These are phyloP conservation scores for Acidiella bohemica DNA, from an alignment of 495 filamentous ascomycete species.

Conservation along the genomic window DNA sequence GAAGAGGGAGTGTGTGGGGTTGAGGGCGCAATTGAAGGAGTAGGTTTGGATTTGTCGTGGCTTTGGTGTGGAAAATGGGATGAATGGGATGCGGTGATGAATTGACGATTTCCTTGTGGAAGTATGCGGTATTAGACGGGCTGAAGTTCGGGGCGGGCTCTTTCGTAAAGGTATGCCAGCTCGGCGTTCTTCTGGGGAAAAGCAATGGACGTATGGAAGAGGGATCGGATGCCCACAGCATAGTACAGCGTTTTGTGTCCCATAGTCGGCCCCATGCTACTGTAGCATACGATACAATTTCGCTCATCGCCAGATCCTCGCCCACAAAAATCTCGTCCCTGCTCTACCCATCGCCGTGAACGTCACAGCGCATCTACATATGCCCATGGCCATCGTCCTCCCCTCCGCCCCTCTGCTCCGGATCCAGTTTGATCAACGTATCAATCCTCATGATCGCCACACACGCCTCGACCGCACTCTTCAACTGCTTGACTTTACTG, in stretches of 20 bases:
- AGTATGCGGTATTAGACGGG: neutral
- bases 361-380: too few relatives aligned
- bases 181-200: too few relatives aligned
- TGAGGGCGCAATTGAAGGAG: slow-evolving; percentile 21
- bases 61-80: neutral
- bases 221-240: too few relatives aligned
- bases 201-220: too few relatives aligned
- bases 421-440: slow-evolving; percentile 96
- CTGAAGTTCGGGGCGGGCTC: too few relatives aligned
- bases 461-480: slow-evolving; percentile 97
- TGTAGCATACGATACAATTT: too few relatives aligned
- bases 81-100: neutral
- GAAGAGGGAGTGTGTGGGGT: slow-evolving; percentile 23
- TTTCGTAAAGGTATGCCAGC: too few relatives aligned
- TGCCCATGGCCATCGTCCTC: slow-evolving; percentile 71
- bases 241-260: too few relatives aligned
- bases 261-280: too few relatives aligned
- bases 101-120: neutral
- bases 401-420: slow-evolving; percentile 61
- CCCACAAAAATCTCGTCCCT: neutral
- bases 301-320: too few relatives aligned
- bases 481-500: slow-evolving; percentile 96
- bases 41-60: neutral
- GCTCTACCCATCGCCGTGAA: too few relatives aligned
- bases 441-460: slow-evolving; percentile 99